These are phyloP conservation scores for Suillus subluteus DNA, from an alignment of 768 basidiomycete species.

Conservation along the genomic window DNA sequence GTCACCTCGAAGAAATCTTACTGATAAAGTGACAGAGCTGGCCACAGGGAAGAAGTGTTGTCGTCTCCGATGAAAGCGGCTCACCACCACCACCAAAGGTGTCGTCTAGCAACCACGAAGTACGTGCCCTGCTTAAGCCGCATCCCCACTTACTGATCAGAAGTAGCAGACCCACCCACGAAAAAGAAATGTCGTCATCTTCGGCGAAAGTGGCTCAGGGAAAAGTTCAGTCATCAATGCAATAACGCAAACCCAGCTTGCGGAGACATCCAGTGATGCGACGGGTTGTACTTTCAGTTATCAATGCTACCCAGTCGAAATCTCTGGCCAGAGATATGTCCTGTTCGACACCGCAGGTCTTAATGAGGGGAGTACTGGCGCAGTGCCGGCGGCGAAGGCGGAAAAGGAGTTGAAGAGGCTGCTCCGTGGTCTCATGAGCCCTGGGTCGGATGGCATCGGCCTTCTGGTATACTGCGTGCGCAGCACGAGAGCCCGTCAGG, in stretches of 20 bases:
- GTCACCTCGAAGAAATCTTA: neutral
- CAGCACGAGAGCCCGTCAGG: conserved; percentile 31
- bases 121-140: neutral
- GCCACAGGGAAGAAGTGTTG: too few relatives aligned
- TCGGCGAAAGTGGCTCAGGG: neutral
- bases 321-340: conserved; percentile 28
- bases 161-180: neutral
- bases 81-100: neutral
- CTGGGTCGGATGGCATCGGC: conserved; percentile 17
- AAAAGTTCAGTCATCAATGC: conserved; percentile 31
- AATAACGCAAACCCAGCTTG: conserved; percentile 27
- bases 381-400: conserved; percentile 33
- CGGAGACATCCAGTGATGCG: conserved; percentile 35
- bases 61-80: too few relatives aligned
- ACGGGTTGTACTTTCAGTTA: conserved; percentile 40
- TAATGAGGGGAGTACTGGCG: conserved; percentile 38
- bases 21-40: too few relatives aligned
- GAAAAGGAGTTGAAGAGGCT: conserved; percentile 28
- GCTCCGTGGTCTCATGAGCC: conserved; percentile 24
- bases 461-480: conserved; percentile 28
- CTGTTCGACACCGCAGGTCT: conserved; percentile 46
- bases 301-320: conserved; percentile 28
- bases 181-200: conserved; percentile 6
- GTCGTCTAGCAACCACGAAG: neutral
- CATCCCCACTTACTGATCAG: neutral